Evolutionary conservation across 805 yeast genomes (phyloP).

Genomic region (Yarrowia sp.): DNA sequence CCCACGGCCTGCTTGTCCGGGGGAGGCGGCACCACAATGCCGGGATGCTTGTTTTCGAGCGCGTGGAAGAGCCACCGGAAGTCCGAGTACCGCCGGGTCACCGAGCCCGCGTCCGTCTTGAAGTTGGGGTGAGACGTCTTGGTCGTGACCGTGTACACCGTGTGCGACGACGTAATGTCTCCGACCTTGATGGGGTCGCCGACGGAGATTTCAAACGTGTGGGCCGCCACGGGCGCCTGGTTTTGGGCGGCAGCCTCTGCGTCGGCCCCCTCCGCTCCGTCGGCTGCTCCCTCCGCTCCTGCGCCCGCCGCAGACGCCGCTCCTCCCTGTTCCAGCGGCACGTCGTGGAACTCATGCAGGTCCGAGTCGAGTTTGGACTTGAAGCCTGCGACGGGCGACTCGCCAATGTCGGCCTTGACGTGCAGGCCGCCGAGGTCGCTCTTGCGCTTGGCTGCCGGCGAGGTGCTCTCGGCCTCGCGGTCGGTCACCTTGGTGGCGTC

Average conservation of each 20-base stretch:
- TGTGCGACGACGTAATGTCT: constrained; percentile 82
- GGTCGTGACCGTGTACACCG: constrained; percentile 76
- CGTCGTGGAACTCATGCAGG: constrained; percentile 14
- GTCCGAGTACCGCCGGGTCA: constrained; percentile 83
- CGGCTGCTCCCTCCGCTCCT: neutral
- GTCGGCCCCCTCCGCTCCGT: neutral
- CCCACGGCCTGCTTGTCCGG: constrained; percentile 93
- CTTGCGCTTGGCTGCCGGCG: neutral
- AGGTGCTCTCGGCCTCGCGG: neutral
- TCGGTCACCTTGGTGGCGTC: constrained; percentile 24
- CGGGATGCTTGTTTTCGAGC: constrained; percentile 81
- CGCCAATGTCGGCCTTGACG: constrained; percentile 14
- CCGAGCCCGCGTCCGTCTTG: constrained; percentile 38
- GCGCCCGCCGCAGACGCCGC: neutral
- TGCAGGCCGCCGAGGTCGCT: constrained; percentile 1
- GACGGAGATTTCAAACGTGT: constrained; percentile 58
- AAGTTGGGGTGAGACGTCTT: constrained; percentile 46
- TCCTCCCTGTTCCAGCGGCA: constrained; percentile 11
- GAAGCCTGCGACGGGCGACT: constrained; percentile 18
- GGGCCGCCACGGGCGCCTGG: neutral
- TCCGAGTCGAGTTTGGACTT: constrained; percentile 18
- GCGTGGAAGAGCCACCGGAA: constrained; percentile 94
- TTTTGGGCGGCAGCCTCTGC: neutral
- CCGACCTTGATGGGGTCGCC: constrained; percentile 93
- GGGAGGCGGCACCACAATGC: constrained; percentile 90